These are phyloP conservation scores for Volvox africanus DNA, from an alignment of 139 green algal species.

Conservation along the genomic window DNA sequence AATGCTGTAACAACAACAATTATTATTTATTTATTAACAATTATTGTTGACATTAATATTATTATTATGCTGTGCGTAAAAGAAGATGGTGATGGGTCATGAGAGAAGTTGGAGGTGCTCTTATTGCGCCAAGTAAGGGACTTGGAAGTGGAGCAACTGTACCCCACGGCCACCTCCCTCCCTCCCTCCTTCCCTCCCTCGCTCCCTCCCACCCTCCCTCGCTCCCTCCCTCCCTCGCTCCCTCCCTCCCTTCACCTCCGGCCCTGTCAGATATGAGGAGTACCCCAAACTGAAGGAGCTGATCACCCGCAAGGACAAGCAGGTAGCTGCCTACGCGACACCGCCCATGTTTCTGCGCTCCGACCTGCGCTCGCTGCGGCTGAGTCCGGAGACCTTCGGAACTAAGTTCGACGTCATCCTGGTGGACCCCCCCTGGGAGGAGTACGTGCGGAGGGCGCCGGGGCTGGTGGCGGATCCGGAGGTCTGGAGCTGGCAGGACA, in stretches of 20 bases:
- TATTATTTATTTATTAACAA: too few relatives aligned
- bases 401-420: slow-evolving; percentile 90
- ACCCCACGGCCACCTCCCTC: too few relatives aligned
- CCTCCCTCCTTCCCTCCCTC: too few relatives aligned
- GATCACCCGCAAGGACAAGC: slow-evolving; percentile 74
- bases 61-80: too few relatives aligned
- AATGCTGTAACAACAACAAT: too few relatives aligned
- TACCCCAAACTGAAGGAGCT: slow-evolving; percentile 86
- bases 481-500: slow-evolving; percentile 82
- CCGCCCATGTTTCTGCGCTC: slow-evolving; percentile 66
- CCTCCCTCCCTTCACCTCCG: not conserved
- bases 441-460: slow-evolving; percentile 84
- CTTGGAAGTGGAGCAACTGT: too few relatives aligned
- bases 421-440: slow-evolving; percentile 89
- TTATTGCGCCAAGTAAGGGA: too few relatives aligned
- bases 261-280: slow-evolving; percentile 83
- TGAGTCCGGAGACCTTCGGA: slow-evolving; percentile 72
- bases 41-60: too few relatives aligned
- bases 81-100: too few relatives aligned
- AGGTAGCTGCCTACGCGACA: slow-evolving; percentile 50
- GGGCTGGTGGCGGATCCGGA: slow-evolving; percentile 67
- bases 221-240: not conserved
- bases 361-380: slow-evolving; percentile 71
- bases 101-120: too few relatives aligned
- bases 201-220: too few relatives aligned